A percentile compares a stretch with the other conserved stretches of the same genome.
Conservation (phyloP, 768 basidiomycete species). For the Leucosporidium yakuticum region DNA sequence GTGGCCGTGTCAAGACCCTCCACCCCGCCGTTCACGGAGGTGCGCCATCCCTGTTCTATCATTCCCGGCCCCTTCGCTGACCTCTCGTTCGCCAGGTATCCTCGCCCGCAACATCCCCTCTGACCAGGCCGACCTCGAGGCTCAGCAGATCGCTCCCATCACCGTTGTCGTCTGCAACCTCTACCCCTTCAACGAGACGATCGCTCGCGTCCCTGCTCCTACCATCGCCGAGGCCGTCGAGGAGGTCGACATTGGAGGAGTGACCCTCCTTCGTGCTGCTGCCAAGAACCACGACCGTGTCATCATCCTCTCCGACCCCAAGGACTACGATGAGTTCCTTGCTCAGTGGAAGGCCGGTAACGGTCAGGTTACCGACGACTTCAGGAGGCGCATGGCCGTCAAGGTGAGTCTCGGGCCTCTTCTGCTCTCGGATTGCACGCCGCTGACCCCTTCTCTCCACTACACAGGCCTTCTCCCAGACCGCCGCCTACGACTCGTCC, state of each 20-base stretch:
- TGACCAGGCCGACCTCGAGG: conserved; percentile 75
- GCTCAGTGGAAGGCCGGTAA: conserved; percentile 65
- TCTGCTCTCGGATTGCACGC: too few species aligned
- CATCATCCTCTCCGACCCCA: conserved; percentile 63
- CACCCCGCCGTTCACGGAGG: conserved; percentile 98
- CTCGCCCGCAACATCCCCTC: conserved; percentile 85
- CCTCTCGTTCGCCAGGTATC: conserved; percentile 58
- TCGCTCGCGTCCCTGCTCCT: conserved; percentile 72
- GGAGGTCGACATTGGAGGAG: conserved; percentile 98
- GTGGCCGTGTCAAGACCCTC: conserved; percentile 94
- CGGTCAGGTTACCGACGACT: conserved; percentile 65
- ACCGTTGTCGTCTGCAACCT: conserved; percentile 98
- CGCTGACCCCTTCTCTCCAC: not conserved
- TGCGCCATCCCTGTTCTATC: conserved; percentile 42
- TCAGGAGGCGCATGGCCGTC: conserved; percentile 75
- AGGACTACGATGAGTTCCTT: conserved; percentile 79
- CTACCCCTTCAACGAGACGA: conserved; percentile 90
- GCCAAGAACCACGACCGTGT: conserved; percentile 87
- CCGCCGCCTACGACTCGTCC: conserved; percentile 87
- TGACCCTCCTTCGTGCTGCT: conserved; percentile 92
- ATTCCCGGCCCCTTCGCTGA: conserved; percentile 2
- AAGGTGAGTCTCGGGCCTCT: conserved; percentile 24
- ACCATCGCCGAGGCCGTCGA: conserved; percentile 89
- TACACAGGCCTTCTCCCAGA: conserved; percentile 89
- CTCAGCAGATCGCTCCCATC: conserved; percentile 83